Base-by-base conservation (phyloP, 352 stramenopile genomes). In the Pythium brassicae region DNA sequence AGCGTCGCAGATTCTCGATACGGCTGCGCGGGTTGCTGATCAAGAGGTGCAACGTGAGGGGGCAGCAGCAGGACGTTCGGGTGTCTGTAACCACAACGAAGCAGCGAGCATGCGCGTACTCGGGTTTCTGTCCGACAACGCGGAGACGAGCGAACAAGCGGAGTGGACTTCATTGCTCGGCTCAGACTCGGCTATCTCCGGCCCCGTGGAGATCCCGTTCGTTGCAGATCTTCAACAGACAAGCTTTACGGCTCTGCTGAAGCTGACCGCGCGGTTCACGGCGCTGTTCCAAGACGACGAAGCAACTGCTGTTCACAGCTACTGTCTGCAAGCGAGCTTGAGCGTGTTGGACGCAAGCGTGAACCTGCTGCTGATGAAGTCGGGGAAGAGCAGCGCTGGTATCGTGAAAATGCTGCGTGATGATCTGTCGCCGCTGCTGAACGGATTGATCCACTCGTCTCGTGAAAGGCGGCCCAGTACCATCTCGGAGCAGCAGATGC, bases 301-400 rank as follows among this genome's bases (percentile, higher is more conserved):
- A 5, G 50, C 61, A 2, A 62, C 54, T 0, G 29, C 49, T 22
- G 35, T 60, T 19, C 61, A 78, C 26, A 47, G 57, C 1, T 72
- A 77, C 25, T 70, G 66, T 37, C 65, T 80, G 23, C 71, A 79
- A 59, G 60, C 74, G 17, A 74, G 66, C 22, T 61, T 84, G 9
- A 62, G 71, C n/a, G 58, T 81, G 51, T 44, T 81, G 34, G 69
- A 75, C 50, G 69, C 70, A 22, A 79, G 73, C 42, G 53, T 81
- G 47, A 55, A 26, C 27, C 48, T 84, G 26, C 45, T 84, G 12
- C 37, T 54, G 20, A 48, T 46, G 23, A 52, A 56, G 34, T 52
- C 40, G 19, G 57, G 53, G 26, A 50, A 51, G 7, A 19, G 14
- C 39, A 25, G 3, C 9, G 72, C 71, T 9, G 52, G 57, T n/a